These are phyloP conservation scores for Immersiporthe knoxdaviesiana DNA, from an alignment of 2,329 filamentous ascomycete genomes.

Conservation along the genomic window DNA sequence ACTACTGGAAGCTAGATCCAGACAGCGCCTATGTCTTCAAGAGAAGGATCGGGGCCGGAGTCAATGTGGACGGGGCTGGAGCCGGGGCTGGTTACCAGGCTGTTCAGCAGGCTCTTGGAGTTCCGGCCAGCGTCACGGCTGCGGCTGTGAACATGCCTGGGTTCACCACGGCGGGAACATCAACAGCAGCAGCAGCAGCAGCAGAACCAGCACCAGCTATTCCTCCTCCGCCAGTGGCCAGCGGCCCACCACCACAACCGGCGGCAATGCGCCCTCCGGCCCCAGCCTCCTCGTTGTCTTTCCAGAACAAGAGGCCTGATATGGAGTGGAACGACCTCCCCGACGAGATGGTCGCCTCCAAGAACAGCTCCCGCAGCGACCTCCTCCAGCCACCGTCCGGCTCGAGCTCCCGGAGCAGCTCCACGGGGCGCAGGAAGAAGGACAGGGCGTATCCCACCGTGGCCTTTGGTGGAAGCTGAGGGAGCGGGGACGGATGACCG, in stretches of 20 bases:
- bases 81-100: slow-evolving; percentile 22
- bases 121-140: slow-evolving; percentile 35
- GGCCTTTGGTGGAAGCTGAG: slow-evolving; percentile 58
- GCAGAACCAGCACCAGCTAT: not conserved
- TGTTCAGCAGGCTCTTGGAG: not conserved
- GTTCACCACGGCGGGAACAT: slow-evolving; percentile 15
- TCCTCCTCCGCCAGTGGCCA: not conserved
- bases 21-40: slow-evolving; percentile 64
- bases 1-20: slow-evolving; percentile 66
- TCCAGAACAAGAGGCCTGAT: slow-evolving; percentile 61
- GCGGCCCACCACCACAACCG: slow-evolving; percentile 14
- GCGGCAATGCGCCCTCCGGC: slow-evolving; percentile 30
- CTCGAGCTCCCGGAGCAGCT: slow-evolving; percentile 58
- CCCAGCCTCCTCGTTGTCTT: slow-evolving; percentile 48
- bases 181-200: slow-evolving; percentile 20
- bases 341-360: slow-evolving; percentile 55
- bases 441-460: slow-evolving; percentile 65
- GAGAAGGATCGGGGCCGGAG: slow-evolving; percentile 42
- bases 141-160: slow-evolving; percentile 36
- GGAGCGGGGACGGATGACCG: not conserved
- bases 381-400: slow-evolving; percentile 40
- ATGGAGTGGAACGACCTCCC: slow-evolving; percentile 70
- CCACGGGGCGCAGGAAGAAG: slow-evolving; percentile 54
- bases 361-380: slow-evolving; percentile 30
- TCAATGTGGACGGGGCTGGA: slow-evolving; percentile 29